Evolutionary conservation across 2,329 filamentous ascomycete genomes (phyloP).

Genomic region (Gremmenia infestans): DNA sequence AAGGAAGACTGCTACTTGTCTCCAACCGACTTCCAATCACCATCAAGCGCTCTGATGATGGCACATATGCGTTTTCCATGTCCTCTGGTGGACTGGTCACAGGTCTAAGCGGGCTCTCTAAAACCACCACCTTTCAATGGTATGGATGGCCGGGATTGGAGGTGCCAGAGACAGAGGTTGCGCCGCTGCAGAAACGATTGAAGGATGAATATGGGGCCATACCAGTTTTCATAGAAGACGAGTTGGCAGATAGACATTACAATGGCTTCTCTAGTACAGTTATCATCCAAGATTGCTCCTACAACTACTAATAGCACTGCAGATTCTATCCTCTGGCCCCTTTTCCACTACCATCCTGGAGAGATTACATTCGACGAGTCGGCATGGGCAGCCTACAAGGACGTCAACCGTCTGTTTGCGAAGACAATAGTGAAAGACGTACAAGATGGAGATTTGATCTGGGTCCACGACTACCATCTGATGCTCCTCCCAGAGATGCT

Average conservation of each 20-base stretch:
- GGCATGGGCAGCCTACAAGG: slow-evolving; percentile 87
- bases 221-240: slow-evolving; percentile 89
- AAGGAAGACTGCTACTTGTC: slow-evolving; percentile 65
- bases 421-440: slow-evolving; percentile 82
- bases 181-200: slow-evolving; percentile 68
- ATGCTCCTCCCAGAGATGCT: slow-evolving; percentile 97
- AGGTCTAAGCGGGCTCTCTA: slow-evolving; percentile 83
- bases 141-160: slow-evolving; percentile 97
- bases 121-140: slow-evolving; percentile 94
- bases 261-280: slow-evolving; percentile 91
- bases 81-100: slow-evolving; percentile 95
- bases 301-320: slow-evolving; percentile 12
- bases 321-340: slow-evolving; percentile 97
- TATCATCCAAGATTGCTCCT: neutral
- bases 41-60: slow-evolving; percentile 89
- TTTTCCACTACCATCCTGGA: slow-evolving; percentile 97
- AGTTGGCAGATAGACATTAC: slow-evolving; percentile 91
- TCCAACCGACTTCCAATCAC: slow-evolving; percentile 96
- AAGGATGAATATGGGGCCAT: slow-evolving; percentile 85
- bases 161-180: slow-evolving; percentile 77
- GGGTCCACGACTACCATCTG: slow-evolving; percentile 98
- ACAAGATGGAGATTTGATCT: slow-evolving; percentile 88
- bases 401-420: slow-evolving; percentile 90
- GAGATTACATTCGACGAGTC: slow-evolving; percentile 98
- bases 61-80: slow-evolving; percentile 90